Conservation (phyloP, 176 grass and related monocot species). For the Leersia perrieri region DNA sequence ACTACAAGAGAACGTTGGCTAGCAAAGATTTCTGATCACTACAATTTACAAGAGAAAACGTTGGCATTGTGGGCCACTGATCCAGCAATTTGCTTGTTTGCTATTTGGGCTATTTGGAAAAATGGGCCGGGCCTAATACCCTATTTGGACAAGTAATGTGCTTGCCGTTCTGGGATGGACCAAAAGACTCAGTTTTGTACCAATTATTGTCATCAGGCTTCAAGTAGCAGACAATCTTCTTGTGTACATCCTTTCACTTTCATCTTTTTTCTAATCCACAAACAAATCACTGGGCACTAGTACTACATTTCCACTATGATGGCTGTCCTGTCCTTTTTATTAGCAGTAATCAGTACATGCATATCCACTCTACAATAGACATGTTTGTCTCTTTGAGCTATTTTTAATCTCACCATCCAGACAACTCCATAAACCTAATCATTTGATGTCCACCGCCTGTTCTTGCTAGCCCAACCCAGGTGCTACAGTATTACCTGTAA, state of each 20-base stretch:
- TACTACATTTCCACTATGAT: background rate
- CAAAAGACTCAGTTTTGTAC: background rate
- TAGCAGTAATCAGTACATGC: background rate
- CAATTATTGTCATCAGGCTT: background rate
- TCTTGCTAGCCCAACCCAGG: background rate
- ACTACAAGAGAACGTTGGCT: too few relatives aligned
- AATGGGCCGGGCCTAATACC: background rate
- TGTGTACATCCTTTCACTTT: background rate
- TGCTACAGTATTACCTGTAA: background rate
- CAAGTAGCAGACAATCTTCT: background rate
- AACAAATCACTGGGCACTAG: background rate
- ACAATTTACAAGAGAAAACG: background rate
- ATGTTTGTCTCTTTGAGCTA: background rate
- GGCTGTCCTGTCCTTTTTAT: background rate
- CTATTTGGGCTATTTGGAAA: background rate
- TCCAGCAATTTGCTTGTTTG: background rate
- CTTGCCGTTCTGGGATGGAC: too few relatives aligned
- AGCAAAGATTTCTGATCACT: too few relatives aligned
- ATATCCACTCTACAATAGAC: background rate
- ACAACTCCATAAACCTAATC: background rate
- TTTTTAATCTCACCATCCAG: background rate
- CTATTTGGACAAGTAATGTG: too few relatives aligned
- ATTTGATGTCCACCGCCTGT: background rate
- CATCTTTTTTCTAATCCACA: background rate
- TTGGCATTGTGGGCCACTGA: background rate